A percentile compares a stretch with the other conserved stretches of the same genome.
Conservation (phyloP, 176 grass and related monocot genomes). For the Oryza brachyantha region DNA sequence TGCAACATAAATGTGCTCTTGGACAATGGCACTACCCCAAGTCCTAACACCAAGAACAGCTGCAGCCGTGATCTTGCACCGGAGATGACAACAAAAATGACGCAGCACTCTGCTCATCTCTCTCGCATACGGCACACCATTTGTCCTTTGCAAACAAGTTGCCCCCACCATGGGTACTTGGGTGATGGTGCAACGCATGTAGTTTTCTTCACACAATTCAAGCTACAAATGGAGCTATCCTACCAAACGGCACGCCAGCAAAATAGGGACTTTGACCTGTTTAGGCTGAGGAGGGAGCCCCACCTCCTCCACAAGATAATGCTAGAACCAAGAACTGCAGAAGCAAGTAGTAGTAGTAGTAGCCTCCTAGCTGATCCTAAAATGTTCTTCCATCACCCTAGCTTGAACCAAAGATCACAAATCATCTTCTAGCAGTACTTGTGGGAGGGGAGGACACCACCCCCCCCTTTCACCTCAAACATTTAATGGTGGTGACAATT, state of each 20-base stretch:
- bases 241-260: not conserved
- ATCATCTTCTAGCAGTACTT: not conserved
- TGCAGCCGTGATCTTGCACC: conserved; percentile 18
- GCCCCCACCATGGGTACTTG: conserved; percentile 25
- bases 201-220: not conserved
- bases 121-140: not conserved
- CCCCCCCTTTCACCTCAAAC: conserved; percentile 23
- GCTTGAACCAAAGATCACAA: conserved; percentile 10
- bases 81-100: conserved; percentile 20
- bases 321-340: not conserved
- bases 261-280: not conserved
- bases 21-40: too few relatives aligned
- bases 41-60: not conserved
- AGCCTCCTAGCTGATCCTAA: not conserved
- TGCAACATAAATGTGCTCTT: too few relatives aligned
- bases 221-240: conserved; percentile 22
- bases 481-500: conserved; percentile 35
- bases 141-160: conserved; percentile 16
- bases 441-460: not conserved
- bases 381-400: conserved; percentile 9
- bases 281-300: not conserved
- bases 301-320: not conserved
- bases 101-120: not conserved
- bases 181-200: conserved; percentile 33
- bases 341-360: not conserved